These are phyloP conservation scores for Pulveroboletus frians DNA, from an alignment of 768 basidiomycete species.

Conservation along the genomic window DNA sequence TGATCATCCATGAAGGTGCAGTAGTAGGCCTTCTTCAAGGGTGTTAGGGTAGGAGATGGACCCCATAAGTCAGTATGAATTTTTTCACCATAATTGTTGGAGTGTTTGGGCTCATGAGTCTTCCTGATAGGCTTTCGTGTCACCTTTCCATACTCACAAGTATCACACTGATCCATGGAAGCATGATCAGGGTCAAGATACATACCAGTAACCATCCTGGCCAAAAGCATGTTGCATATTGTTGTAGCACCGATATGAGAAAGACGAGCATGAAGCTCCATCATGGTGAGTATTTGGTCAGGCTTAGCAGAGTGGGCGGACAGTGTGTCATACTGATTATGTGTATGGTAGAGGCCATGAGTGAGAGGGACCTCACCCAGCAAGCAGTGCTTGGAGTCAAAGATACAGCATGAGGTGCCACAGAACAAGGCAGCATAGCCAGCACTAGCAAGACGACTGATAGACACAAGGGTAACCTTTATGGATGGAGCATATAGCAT, in stretches of 20 bases:
- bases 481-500: slow-evolving; percentile 1
- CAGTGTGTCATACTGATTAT: background rate
- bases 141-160: no score
- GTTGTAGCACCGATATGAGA: background rate
- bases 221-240: background rate
- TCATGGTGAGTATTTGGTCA: background rate
- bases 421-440: slow-evolving; percentile 2
- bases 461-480: background rate
- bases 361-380: background rate
- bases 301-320: background rate
- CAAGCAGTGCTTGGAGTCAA: background rate
- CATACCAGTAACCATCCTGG: no score
- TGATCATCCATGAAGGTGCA: background rate
- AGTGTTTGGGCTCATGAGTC: background rate
- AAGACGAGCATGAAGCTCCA: background rate
- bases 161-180: slow-evolving; percentile 2
- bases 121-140: background rate
- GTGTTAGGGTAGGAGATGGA: background rate
- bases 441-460: background rate
- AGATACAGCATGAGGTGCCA: background rate
- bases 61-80: background rate
- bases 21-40: background rate
- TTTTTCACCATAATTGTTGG: background rate
- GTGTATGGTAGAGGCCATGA: background rate
- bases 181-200: slow-evolving; percentile 18